A percentile compares a stretch with the other conserved stretches of the same genome.
Conservation (phyloP, 169 alveolate genomes). For the Eimeria acervulina region DNA sequence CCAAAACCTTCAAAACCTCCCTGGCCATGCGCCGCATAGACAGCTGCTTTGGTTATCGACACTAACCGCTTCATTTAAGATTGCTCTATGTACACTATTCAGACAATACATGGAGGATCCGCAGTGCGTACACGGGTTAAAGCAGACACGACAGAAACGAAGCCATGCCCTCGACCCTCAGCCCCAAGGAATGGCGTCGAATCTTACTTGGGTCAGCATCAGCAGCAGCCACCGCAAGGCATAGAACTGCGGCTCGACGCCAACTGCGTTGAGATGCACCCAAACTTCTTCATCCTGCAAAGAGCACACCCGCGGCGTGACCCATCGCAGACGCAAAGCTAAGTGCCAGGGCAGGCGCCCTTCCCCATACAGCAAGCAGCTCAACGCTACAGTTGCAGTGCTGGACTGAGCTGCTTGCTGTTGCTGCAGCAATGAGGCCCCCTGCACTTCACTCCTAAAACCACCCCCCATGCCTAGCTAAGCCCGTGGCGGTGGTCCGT, state of each 20-base stretch:
- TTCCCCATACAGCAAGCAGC: background rate
- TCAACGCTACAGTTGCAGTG: constrained; percentile 24
- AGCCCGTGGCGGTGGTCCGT: background rate
- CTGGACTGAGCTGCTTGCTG: too few relatives aligned
- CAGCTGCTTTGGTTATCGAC: background rate
- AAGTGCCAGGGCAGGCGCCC: background rate
- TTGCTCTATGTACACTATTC: background rate
- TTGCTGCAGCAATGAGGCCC: background rate
- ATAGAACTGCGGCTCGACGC: constrained; percentile 84
- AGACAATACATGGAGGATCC: background rate
- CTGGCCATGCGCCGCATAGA: background rate
- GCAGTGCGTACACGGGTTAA: background rate
- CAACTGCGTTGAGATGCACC: constrained; percentile 73
- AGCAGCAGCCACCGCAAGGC: constrained; percentile 84
- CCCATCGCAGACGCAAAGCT: background rate
- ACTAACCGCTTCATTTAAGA: background rate
- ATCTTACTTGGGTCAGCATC: constrained; percentile 81
- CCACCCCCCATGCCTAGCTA: background rate
- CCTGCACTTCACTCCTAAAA: background rate
- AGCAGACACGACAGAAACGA: background rate
- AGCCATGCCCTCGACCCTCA: background rate
- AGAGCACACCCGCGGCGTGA: background rate
- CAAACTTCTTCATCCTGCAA: constrained; percentile 79
- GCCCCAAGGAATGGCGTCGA: background rate
- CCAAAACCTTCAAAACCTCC: background rate